A percentile compares a stretch with the other conserved stretches of the same genome.
Evolutionary conservation across 1,284 basidiomycete species (phyloP).

Genomic region (Rugosomyces carneus): DNA sequence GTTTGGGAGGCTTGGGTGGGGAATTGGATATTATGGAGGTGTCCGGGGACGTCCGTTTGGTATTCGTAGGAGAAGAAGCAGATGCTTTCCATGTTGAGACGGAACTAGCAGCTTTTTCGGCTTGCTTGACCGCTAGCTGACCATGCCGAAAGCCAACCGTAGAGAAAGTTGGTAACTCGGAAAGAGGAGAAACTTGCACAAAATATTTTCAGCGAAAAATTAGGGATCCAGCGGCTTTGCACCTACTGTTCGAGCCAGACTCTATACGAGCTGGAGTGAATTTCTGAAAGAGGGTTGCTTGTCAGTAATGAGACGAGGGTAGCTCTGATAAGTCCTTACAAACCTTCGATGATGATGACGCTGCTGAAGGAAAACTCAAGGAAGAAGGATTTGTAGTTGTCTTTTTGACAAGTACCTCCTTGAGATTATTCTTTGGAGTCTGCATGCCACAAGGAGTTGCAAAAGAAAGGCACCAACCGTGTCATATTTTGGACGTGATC

Average conservation of each 20-base stretch:
- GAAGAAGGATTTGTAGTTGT: constrained; percentile 9
- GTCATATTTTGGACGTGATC: constrained; percentile 7
- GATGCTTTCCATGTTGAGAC: constrained; percentile 32
- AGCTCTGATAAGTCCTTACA: background rate
- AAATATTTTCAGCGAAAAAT: background rate
- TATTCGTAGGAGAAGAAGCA: constrained; percentile 23
- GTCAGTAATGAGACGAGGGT: background rate
- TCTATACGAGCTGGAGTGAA: constrained; percentile 13
- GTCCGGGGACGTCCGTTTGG: constrained; percentile 43
- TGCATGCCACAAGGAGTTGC: constrained; percentile 14
- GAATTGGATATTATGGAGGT: constrained; percentile 25
- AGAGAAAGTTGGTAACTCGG: constrained; percentile 32
- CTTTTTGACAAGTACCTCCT: constrained; percentile 29
- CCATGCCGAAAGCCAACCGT: constrained; percentile 35
- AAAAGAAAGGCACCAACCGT: background rate
- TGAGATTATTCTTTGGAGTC: constrained; percentile 32
- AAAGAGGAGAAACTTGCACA: constrained; percentile 20
- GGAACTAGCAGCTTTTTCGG: constrained; percentile 11
- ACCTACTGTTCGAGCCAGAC: constrained; percentile 6
- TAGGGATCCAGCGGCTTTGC: background rate
- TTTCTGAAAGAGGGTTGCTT: constrained; percentile 3
- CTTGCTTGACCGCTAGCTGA: constrained; percentile 14
- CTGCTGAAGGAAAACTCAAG: constrained; percentile 1
- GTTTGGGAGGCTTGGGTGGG: constrained; percentile 32
- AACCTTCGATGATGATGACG: constrained; percentile 12